Evolutionary conservation across 1,284 basidiomycete genomes (phyloP).

Genomic region (Stygiomarasmius scandens): DNA sequence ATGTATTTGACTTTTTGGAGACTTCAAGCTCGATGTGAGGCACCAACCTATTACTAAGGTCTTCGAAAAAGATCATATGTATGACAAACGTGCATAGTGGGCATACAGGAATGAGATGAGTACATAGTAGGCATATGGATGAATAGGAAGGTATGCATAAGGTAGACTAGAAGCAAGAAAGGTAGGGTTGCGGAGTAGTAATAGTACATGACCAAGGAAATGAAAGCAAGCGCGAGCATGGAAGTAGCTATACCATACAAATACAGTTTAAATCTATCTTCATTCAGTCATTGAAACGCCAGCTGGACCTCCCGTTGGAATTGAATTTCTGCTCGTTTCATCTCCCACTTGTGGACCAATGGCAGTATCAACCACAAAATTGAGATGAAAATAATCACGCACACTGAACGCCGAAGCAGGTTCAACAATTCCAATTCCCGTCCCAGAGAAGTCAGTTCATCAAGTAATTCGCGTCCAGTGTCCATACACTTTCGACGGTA

Average conservation of each 20-base stretch:
- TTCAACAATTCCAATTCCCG: too few species aligned
- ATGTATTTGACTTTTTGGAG: too few species aligned
- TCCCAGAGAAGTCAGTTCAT: background rate
- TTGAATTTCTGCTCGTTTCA: background rate
- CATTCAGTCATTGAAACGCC: background rate
- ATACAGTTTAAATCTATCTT: background rate
- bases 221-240: background rate
- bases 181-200: background rate
- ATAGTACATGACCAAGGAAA: background rate
- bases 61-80: background rate
- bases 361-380: background rate
- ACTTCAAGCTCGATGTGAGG: too few species aligned
- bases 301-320: background rate
- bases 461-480: background rate
- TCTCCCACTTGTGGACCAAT: background rate
- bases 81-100: background rate
- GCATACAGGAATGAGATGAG: background rate
- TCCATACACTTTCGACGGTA: background rate
- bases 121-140: background rate
- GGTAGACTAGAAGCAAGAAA: background rate
- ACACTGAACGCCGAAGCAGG: background rate
- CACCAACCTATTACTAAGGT: background rate
- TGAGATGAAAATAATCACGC: background rate
- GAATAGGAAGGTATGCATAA: background rate
- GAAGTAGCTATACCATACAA: background rate